Base-by-base conservation (phyloP, 73 alveolate genomes). In the Blepharisma japonicum region DNA sequence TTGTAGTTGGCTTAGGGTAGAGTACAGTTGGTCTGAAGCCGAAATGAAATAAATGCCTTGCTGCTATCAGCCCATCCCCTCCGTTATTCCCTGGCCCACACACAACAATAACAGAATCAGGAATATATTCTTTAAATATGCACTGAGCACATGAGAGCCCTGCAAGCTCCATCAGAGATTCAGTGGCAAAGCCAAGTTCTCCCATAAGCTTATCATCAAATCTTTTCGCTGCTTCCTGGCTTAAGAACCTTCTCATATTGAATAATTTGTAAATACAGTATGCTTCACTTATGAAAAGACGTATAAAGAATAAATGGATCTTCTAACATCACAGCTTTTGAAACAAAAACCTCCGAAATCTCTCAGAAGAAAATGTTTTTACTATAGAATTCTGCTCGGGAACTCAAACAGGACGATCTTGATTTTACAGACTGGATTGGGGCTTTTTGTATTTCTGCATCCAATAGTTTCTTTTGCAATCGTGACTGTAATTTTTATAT, bases 61-160 rank as follows among this genome's bases (percentile, higher is more conserved):
- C 98, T 5, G 99, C 98, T 0, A 97, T 99, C 77, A 97, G 79
- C 46, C 99, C 99, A 88, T 92, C 99, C 6, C 99, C 99, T 38
- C 94, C 95, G 48, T 91, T 91, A 78, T 93, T 96, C 49, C 99
- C 99, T 9, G 99, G 99, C 2, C 99, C 99, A 77, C 98, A 91
- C 7, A 97, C 87, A 8, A 96, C 93, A 54, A 96, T 56, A 55
- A 95, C 90, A 9, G 71, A 79, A 14, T 78, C 76, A 32, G 68
- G 78, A 77, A 81, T 77, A 56, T 80, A 78, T 71, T 92, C 90
- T 71, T 92, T 82, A 56, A 77, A 67, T 32, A 92, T 82, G 20
- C 92, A 82, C 67, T 90, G 84, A n/a, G 99, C 97, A 45, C 87
- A 90, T 11, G 96, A 80, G 61, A 91, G 91, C 7, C 98, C 98